These are phyloP conservation scores for Hortiboletus rubellus DNA, from an alignment of 1,284 basidiomycete genomes.

Conservation along the genomic window DNA sequence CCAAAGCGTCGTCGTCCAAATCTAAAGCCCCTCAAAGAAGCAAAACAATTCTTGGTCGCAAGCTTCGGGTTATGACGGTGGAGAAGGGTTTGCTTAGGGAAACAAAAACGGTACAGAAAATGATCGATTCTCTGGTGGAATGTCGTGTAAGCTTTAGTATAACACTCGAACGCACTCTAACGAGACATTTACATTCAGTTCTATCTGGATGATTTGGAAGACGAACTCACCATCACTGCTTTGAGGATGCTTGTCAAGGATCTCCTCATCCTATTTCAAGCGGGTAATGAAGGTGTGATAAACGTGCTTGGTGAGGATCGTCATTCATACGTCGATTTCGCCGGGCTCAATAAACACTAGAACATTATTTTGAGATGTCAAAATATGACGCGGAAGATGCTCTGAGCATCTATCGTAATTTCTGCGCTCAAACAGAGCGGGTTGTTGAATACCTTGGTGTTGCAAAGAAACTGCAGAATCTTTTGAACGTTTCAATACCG, in stretches of 20 bases:
- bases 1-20: conserved; percentile 30
- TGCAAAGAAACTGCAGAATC: conserved; percentile 88
- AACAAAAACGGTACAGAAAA: conserved; percentile 86
- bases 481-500: conserved; percentile 92
- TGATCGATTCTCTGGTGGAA: conserved; percentile 85
- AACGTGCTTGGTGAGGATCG: conserved; percentile 80
- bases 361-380: conserved; percentile 99
- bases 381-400: conserved; percentile 87
- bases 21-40: conserved; percentile 50
- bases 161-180: not conserved
- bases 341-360: conserved; percentile 43
- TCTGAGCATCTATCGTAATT: conserved; percentile 88
- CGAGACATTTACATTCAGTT: conserved; percentile 55
- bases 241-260: conserved; percentile 97
- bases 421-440: conserved; percentile 92
- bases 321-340: not conserved
- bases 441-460: conserved; percentile 95
- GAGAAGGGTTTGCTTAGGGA: conserved; percentile 95
- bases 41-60: conserved; percentile 79
- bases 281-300: conserved; percentile 97
- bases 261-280: conserved; percentile 92
- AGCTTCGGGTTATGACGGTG: conserved; percentile 89
- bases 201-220: conserved; percentile 90
- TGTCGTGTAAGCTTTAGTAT: conserved; percentile 63
- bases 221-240: conserved; percentile 88